A percentile compares a stretch with the other conserved stretches of the same genome.
Evolutionary conservation across 257 asterid genomes (phyloP).

Genomic region (Sherardia arvensis): DNA sequence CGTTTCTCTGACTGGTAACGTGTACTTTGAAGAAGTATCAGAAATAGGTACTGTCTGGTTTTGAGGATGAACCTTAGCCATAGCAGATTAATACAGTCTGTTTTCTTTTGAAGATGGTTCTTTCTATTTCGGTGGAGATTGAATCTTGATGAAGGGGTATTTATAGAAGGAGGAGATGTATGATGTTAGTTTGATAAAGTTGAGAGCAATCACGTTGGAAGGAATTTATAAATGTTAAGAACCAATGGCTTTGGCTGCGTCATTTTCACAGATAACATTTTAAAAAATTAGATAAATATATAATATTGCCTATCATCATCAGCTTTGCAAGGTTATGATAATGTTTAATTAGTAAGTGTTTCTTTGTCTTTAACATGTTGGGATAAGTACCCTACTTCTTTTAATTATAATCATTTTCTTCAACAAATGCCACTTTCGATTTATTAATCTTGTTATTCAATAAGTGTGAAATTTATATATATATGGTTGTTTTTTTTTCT

Average conservation of each 20-base stretch:
- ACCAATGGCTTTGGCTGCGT: not conserved
- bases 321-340: not conserved
- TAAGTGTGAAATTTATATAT: no score
- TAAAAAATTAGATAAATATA: no score
- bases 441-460: not conserved
- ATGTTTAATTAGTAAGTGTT: not conserved
- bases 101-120: not conserved
- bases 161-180: not conserved
- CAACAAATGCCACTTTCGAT: not conserved
- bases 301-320: no score
- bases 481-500: no score
- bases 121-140: not conserved
- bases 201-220: not conserved
- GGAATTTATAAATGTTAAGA: not conserved
- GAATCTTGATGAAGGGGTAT: not conserved
- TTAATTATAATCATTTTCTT: not conserved
- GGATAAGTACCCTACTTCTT: not conserved
- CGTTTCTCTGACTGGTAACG: slow-evolving; percentile 32
- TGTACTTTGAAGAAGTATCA: slow-evolving; percentile 6
- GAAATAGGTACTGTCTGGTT: no score
- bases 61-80: not conserved
- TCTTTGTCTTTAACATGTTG: not conserved
- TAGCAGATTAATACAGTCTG: not conserved
- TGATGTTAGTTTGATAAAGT: not conserved
- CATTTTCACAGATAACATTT: not conserved